Base-by-base conservation (phyloP, 2,329 filamentous ascomycete genomes). In the Tolypocladium tropicale region DNA sequence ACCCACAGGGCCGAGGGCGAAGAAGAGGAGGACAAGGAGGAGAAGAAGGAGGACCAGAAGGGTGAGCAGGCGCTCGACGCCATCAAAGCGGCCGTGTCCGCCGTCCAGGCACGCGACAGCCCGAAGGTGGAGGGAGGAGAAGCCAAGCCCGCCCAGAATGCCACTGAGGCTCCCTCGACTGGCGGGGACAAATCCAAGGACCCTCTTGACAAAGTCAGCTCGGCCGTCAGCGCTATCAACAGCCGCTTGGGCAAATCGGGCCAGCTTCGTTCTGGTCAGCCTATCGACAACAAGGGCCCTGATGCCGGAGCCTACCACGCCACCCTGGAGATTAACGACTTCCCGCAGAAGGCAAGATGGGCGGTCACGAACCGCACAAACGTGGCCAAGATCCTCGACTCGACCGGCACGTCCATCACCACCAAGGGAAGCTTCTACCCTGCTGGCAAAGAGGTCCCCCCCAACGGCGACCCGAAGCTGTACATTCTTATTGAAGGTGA, bases 401-500 rank as follows among this genome's bases (percentile, higher is more conserved):
- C 89, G 11, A 96, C 93, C 0, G 93, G 91, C 43, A 95, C 92
- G 1, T 96, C 90, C 7, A 99, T 99, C 70, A 99, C 94, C 0
- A 96, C 91, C 49, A 99, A 99, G 76, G 94, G 94, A 62, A 94
- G 81, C 59, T 97, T 90, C 71, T 97, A 97, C 65, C 72, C 86
- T 1, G 67, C 84, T 2, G 92, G 91, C 61, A 95, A 95, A 69
- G 86, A 90, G 62, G 90, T 90, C 2, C 83, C 79, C 9, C 71
- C 86, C 0, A 85, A 83, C 37, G 88, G 86, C 55, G 85, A 91
- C 63, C 88, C 94, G n/a, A 97, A 97, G 77, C 76, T 99, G 64
- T 99, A 97, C 70, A 96, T 99, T 65, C 81, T 99, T 58, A 95
- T 99, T 56, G 94, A 99, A 70, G 94, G 94, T 46, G 94, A 99